These are phyloP conservation scores for Eucalyptus erythrocorys DNA, from an alignment of 345 rosid species.

Conservation along the genomic window DNA sequence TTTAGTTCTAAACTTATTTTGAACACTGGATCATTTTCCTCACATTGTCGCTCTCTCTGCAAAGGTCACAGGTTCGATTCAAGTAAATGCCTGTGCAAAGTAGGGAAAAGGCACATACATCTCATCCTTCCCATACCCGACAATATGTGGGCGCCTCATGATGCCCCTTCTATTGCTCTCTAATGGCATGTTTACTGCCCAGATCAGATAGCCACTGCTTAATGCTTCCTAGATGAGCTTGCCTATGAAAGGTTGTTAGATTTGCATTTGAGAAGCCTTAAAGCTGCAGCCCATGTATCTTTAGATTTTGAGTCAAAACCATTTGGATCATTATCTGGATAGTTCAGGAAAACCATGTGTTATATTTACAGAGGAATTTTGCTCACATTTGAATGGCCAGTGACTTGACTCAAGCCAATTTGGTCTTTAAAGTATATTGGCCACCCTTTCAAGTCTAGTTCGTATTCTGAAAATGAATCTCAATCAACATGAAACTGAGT, in stretches of 20 bases:
- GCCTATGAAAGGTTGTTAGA: neutral
- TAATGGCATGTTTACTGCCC: neutral
- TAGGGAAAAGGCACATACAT: neutral
- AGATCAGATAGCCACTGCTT: neutral
- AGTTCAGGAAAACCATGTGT: neutral
- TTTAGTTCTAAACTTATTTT: neutral
- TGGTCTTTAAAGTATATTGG: neutral
- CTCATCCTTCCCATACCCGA: neutral
- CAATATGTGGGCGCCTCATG: neutral
- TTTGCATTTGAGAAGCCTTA: neutral
- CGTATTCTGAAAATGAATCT: neutral
- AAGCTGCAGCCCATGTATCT: neutral
- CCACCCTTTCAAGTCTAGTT: neutral
- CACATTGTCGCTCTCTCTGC: neutral
- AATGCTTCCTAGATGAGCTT: neutral
- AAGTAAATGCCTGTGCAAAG: neutral
- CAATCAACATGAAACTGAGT: neutral
- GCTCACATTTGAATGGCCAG: neutral
- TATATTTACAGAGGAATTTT: neutral
- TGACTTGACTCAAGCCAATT: neutral
- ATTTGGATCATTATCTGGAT: neutral
- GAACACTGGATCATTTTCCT: neutral
- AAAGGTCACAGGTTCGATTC: neutral
- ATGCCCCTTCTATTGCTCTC: neutral
- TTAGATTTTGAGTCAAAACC: neutral